phyloP scores from a whole-genome alignment of 345 rosid genomes.

The Microthlaspi erraticum region DNA sequence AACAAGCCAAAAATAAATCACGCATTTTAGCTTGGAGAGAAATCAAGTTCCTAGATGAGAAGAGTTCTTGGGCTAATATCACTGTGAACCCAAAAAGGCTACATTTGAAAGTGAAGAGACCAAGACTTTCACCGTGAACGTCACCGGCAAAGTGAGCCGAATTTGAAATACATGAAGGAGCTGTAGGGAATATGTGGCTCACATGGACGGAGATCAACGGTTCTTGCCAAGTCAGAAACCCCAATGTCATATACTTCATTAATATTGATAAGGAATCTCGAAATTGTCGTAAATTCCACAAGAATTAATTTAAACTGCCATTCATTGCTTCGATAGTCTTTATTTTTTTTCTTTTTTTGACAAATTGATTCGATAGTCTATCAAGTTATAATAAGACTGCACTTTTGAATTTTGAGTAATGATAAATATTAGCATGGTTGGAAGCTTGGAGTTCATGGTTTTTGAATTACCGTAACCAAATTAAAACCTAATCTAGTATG shows the following conservation, averaged over 20 bases:
- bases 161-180: background rate
- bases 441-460: too few species aligned
- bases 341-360: too few species aligned
- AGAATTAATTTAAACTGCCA: background rate
- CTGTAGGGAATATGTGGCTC: slow-evolving; percentile 22
- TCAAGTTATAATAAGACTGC: background rate
- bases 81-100: slow-evolving; percentile 48
- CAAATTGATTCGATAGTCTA: too few species aligned
- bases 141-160: slow-evolving; percentile 28
- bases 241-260: slow-evolving; percentile 30
- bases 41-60: background rate
- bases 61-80: slow-evolving; percentile 6
- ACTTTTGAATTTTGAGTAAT: too few species aligned
- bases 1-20: background rate
- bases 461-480: too few species aligned
- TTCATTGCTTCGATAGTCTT: too few species aligned
- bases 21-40: too few species aligned
- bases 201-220: slow-evolving; percentile 26
- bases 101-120: slow-evolving; percentile 46
- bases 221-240: slow-evolving; percentile 33
- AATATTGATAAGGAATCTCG: background rate
- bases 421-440: too few species aligned
- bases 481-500: too few species aligned
- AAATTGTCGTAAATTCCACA: background rate
- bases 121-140: slow-evolving; percentile 51